These are phyloP conservation scores for Lolium perenne DNA, from an alignment of 176 grass and related monocot genomes.

Conservation along the genomic window DNA sequence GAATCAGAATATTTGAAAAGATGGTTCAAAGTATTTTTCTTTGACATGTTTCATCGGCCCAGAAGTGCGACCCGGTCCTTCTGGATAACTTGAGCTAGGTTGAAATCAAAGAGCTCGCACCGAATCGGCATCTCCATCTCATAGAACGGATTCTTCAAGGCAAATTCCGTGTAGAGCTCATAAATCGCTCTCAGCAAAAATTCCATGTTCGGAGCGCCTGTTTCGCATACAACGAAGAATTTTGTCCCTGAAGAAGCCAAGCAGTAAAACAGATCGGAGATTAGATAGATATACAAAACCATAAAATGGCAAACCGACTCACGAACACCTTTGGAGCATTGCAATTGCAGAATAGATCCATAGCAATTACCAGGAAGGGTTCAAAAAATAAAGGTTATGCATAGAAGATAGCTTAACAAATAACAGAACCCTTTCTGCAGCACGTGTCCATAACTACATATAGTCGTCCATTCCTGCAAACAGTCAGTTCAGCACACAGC, in stretches of 20 bases:
- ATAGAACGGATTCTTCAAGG: constrained; percentile 95
- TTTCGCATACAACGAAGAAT: constrained; percentile 85
- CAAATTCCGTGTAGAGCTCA: constrained; percentile 87
- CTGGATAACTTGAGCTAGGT: constrained; percentile 82
- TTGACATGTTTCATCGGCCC: constrained; percentile 57
- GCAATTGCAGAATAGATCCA: not conserved
- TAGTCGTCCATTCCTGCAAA: too few relatives aligned
- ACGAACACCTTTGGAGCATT: not conserved
- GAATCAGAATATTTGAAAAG: not conserved
- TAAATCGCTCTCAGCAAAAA: constrained; percentile 75
- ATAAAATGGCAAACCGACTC: not conserved
- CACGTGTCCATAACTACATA: not conserved
- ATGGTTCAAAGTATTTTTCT: not conserved
- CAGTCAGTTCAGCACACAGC: not conserved
- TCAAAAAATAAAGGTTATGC: not conserved
- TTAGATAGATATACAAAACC: not conserved
- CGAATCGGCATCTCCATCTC: constrained; percentile 99
- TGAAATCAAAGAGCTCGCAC: constrained; percentile 95
- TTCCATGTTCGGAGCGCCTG: constrained; percentile 73
- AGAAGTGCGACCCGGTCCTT: constrained; percentile 82
- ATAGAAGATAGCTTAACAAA: not conserved
- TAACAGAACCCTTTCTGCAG: not conserved
- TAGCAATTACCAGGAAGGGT: not conserved
- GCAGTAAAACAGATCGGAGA: not conserved
- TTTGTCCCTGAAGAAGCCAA: constrained; percentile 73